These are phyloP conservation scores for Rhodotorula sp. DNA, from an alignment of 1,284 basidiomycete species.

Conservation along the genomic window DNA sequence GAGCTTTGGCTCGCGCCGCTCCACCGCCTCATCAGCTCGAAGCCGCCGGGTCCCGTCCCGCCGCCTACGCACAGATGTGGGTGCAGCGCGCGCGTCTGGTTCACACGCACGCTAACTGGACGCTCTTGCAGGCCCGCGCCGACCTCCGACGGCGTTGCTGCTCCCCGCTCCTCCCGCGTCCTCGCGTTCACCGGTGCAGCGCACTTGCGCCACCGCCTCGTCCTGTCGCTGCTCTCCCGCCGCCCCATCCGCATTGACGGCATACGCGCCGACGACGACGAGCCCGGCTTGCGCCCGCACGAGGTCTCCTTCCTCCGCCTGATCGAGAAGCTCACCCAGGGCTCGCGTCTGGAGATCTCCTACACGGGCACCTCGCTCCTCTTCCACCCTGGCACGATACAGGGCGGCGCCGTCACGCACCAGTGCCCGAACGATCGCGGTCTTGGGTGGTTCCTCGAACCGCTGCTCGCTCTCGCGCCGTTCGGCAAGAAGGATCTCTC, in stretches of 20 bases:
- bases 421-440: conserved; percentile 69
- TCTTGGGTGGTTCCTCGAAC: conserved; percentile 92
- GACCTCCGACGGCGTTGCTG: not conserved
- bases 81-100: not conserved
- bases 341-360: conserved; percentile 92
- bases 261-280: conserved; percentile 87
- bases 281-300: conserved; percentile 91
- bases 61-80: not conserved
- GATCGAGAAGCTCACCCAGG: conserved; percentile 91
- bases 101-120: not conserved
- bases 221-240: conserved; percentile 84
- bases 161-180: conserved; percentile 20
- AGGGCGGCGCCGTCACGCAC: conserved; percentile 78
- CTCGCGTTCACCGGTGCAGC: conserved; percentile 63
- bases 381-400: conserved; percentile 87
- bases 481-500: conserved; percentile 87
- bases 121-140: not conserved
- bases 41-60: not conserved
- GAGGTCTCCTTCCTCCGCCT: conserved; percentile 89
- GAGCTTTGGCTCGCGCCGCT: not conserved
- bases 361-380: conserved; percentile 91
- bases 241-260: conserved; percentile 82
- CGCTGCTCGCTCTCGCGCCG: conserved; percentile 83
- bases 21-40: not conserved
- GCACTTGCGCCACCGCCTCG: conserved; percentile 79